Conservation (phyloP, 1,139 yeast species). For the Suhomyces choctaworum region DNA sequence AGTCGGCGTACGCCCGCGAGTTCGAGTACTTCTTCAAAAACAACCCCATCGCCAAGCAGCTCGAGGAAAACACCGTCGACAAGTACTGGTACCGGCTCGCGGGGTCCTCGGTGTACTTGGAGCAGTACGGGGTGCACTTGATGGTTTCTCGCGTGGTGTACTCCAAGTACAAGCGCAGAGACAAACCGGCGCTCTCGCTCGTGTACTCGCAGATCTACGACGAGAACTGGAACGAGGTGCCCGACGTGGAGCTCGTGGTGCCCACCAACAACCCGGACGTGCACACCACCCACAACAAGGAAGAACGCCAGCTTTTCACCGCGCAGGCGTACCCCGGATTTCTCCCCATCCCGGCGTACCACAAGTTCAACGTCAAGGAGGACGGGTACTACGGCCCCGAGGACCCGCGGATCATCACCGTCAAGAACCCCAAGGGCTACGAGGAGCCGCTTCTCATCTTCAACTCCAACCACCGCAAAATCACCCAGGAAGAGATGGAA, state of each 20-base stretch:
- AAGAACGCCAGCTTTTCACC: slow-evolving; percentile 9
- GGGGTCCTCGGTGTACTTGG: slow-evolving; percentile 42
- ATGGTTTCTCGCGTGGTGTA: slow-evolving; percentile 38
- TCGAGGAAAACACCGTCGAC: slow-evolving; percentile 28
- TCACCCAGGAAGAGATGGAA: slow-evolving; percentile 17
- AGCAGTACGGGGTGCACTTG: slow-evolving; percentile 41
- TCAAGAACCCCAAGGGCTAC: slow-evolving; percentile 30
- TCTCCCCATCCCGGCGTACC: slow-evolving; percentile 37
- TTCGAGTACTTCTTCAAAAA: slow-evolving; percentile 16
- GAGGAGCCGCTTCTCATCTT: slow-evolving; percentile 41
- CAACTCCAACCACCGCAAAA: slow-evolving; percentile 34
- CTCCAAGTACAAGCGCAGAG: slow-evolving; percentile 28
- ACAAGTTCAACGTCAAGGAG: slow-evolving; percentile 23
- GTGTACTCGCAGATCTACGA: slow-evolving; percentile 49
- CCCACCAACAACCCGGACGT: slow-evolving; percentile 23
- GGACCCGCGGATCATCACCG: slow-evolving; percentile 41
- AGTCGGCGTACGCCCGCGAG: slow-evolving; percentile 9
- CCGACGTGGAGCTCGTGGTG: slow-evolving; percentile 31
- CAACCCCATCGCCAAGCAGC: slow-evolving; percentile 15
- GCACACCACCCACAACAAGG: slow-evolving; percentile 1
- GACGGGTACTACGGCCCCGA: slow-evolving; percentile 41
- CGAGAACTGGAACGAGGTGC: slow-evolving; percentile 47
- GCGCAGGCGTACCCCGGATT: slow-evolving; percentile 29
- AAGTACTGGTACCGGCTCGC: slow-evolving; percentile 40
- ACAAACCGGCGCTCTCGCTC: slow-evolving; percentile 35